Evolutionary conservation across 805 yeast genomes (phyloP), one percentile per base, ranked within the genome.

Genomic region (Spathaspora gorwiae): DNA sequence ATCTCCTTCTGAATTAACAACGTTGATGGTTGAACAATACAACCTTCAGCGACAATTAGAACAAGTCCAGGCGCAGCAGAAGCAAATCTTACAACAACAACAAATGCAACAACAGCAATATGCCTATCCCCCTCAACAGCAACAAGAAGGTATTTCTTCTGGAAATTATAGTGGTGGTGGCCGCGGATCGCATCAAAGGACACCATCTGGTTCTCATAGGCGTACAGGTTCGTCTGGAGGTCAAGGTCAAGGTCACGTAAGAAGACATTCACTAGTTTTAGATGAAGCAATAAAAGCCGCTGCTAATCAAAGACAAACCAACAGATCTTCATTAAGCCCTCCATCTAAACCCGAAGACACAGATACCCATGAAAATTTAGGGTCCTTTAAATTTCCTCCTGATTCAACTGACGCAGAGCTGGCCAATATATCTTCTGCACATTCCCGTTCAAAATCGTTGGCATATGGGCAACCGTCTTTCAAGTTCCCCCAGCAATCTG

Each of bases 241-340:
- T 2, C 59, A 60, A 8, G 48, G 62, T 26, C 67, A 72, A 48
- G 96, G 97, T 32, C 99, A 92, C 61, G 70, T 75, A 36, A 81
- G 99, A 69, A 81, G 99, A 62, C 98, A 92, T 62, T 90, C 97
- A 0, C 70, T 92, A 48, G 97, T 95, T 2, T 73, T 92, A 47
- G 83, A 83, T 43, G 99, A 92, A 66, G 98, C 98, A 10, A 90
- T 87, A 56, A 84, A 84, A 54, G 97, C 97, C 6, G 99, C 99
- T n/a, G 97, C 97, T 5, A 83, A 83, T 53, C 94, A 88, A 61
- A 77, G 90, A 62, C 72, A 67, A 48, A 59, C 61, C 33, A 71
- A 71, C 51, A 55, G 66, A 52, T 57, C 62, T 24, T 55, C 73
- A 2, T 60, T 65, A 41, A 59, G 64, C 43, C 68, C 70, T 31